phyloP scores from a whole-genome alignment of 805 yeast species.

The Kregervanrija delftensis region DNA sequence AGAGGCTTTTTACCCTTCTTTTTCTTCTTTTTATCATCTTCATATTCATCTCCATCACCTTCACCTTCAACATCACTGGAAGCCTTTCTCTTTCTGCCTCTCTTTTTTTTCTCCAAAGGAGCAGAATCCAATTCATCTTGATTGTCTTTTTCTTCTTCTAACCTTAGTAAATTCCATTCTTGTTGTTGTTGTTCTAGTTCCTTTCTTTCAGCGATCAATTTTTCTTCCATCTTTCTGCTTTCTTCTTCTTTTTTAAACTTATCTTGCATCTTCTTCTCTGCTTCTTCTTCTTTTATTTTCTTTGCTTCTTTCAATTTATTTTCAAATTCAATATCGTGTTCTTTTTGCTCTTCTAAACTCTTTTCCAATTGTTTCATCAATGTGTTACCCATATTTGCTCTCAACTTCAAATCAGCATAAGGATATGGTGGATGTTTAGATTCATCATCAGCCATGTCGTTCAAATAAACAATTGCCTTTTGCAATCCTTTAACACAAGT shows the following conservation, averaged over 20 bases:
- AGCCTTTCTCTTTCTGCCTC: constrained; percentile 20
- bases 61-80: constrained; percentile 12
- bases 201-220: constrained; percentile 37
- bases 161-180: constrained; percentile 41
- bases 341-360: constrained; percentile 64
- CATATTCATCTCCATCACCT: constrained; percentile 11
- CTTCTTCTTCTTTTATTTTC: constrained; percentile 50
- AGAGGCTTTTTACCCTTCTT: constrained; percentile 7
- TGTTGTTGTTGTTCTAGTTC: constrained; percentile 50
- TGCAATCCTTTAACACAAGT: constrained; percentile 49
- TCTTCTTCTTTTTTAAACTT: constrained; percentile 39
- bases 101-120: constrained; percentile 25
- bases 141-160: constrained; percentile 29
- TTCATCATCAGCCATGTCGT: constrained; percentile 47
- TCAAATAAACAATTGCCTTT: constrained; percentile 54
- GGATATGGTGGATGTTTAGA: constrained; percentile 65
- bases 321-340: constrained; percentile 50
- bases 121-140: constrained; percentile 28
- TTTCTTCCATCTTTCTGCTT: constrained; percentile 39
- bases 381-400: constrained; percentile 84
- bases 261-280: constrained; percentile 35
- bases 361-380: constrained; percentile 65
- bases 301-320: constrained; percentile 69
- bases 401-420: constrained; percentile 68
- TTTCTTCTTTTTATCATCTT: constrained; percentile 8